Evolutionary conservation across 768 basidiomycete species (phyloP).

Genomic region (Suillus americanus): DNA sequence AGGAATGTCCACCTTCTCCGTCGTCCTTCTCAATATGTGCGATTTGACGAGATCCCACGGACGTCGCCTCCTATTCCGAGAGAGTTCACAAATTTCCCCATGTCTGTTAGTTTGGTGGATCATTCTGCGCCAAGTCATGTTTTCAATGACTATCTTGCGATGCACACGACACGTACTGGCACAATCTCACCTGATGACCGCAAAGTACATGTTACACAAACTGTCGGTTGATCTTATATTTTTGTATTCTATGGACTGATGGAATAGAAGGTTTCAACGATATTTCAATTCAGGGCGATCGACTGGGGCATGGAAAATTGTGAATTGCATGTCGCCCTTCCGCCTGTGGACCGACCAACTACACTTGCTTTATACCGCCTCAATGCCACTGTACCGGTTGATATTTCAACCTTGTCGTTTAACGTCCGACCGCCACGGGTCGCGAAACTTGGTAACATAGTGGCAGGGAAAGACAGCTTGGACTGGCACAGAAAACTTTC

Average conservation of each 20-base stretch:
- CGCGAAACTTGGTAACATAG: background rate
- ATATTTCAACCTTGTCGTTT: background rate
- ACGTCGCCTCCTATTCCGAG: background rate
- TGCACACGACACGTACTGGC: background rate
- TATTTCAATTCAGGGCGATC: background rate
- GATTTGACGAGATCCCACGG: background rate
- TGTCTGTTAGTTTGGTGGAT: background rate
- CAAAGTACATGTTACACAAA: background rate
- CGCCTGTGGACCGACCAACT: background rate
- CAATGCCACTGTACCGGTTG: background rate
- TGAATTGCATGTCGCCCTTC: background rate
- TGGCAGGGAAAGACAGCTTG: background rate
- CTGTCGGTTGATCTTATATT: background rate
- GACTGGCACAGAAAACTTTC: background rate
- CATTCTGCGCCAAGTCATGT: background rate
- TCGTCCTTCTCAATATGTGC: constrained; percentile 1
- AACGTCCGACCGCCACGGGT: background rate
- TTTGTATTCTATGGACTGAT: background rate
- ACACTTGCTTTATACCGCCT: background rate
- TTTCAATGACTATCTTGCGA: constrained; percentile 1
- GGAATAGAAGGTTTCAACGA: background rate
- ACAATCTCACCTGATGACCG: background rate
- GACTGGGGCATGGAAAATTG: constrained; percentile 2
- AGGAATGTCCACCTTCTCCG: background rate
- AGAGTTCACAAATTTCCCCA: background rate